These are phyloP conservation scores for Agrostemma githago DNA, from an alignment of 148 eudicot genomes.

Conservation along the genomic window DNA sequence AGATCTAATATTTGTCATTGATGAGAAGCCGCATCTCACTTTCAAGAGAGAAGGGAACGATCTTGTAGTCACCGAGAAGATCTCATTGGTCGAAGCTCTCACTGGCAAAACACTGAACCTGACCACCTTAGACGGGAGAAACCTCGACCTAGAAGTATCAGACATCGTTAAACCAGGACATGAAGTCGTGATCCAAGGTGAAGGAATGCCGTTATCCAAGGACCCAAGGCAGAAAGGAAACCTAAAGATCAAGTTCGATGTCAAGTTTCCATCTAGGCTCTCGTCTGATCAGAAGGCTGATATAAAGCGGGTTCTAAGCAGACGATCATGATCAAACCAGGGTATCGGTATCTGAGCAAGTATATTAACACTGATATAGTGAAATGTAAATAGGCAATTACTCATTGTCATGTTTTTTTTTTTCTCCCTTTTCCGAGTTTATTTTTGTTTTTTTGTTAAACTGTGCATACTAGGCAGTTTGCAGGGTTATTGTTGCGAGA, in stretches of 20 bases:
- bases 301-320: slow-evolving; percentile 51
- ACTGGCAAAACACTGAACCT: slow-evolving; percentile 57
- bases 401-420: slow-evolving; percentile 12
- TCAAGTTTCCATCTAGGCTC: slow-evolving; percentile 68
- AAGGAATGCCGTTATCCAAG: slow-evolving; percentile 82
- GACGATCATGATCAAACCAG: slow-evolving; percentile 10
- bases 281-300: slow-evolving; percentile 58
- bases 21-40: slow-evolving; percentile 69
- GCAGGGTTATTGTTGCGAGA: slow-evolving; percentile 27
- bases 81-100: slow-evolving; percentile 72
- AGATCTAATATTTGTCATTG: slow-evolving; percentile 70
- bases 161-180: slow-evolving; percentile 63
- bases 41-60: slow-evolving; percentile 87
- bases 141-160: slow-evolving; percentile 38
- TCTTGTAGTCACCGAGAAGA: slow-evolving; percentile 46
- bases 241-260: slow-evolving; percentile 59
- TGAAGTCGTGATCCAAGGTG: slow-evolving; percentile 47
- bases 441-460: slow-evolving; percentile 13
- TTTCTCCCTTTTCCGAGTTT: neutral
- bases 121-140: slow-evolving; percentile 59
- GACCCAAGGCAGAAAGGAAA: slow-evolving; percentile 70
- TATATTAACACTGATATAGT: slow-evolving; percentile 13
- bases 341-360: neutral
- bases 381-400: slow-evolving; percentile 24
- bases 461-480: slow-evolving; percentile 57